phyloP scores from a whole-genome alignment of 352 stramenopile species.

The Phytophthora constricta region DNA sequence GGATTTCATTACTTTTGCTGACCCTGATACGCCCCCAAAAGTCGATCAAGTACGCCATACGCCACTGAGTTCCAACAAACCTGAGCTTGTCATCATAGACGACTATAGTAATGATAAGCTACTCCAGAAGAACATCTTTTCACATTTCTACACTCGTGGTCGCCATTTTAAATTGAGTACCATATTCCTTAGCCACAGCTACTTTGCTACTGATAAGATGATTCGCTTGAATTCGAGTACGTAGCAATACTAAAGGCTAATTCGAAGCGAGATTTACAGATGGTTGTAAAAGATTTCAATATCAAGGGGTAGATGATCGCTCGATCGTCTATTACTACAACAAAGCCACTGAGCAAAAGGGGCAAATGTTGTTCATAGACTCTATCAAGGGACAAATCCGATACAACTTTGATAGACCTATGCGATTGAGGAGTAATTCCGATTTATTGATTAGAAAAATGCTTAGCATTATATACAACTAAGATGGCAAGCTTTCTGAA shows the following conservation, averaged over 20 bases:
- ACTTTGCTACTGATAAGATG: not conserved
- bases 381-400: slow-evolving; percentile 17
- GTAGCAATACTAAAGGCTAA: not conserved
- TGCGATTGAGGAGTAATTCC: not conserved
- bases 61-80: not conserved
- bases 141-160: not conserved
- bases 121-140: not conserved
- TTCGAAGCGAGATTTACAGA: not conserved
- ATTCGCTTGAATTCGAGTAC: not conserved
- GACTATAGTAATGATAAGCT: not conserved
- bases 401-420: not conserved
- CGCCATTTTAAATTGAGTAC: not conserved
- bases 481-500: not conserved
- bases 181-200: not conserved
- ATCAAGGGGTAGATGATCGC: not conserved
- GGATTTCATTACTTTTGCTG: not conserved
- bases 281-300: not conserved
- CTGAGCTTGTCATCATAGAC: not conserved
- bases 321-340: slow-evolving; percentile 14
- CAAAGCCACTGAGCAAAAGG: slow-evolving; percentile 9
- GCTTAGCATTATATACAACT: not conserved
- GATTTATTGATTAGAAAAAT: slow-evolving; percentile 1
- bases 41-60: not conserved
- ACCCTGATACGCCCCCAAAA: not conserved
- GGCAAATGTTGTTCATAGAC: slow-evolving; percentile 19